Evolutionary conservation across 768 basidiomycete species (phyloP), one percentile per base, ranked within the genome.

Genomic region (Tylopilus balloui): DNA sequence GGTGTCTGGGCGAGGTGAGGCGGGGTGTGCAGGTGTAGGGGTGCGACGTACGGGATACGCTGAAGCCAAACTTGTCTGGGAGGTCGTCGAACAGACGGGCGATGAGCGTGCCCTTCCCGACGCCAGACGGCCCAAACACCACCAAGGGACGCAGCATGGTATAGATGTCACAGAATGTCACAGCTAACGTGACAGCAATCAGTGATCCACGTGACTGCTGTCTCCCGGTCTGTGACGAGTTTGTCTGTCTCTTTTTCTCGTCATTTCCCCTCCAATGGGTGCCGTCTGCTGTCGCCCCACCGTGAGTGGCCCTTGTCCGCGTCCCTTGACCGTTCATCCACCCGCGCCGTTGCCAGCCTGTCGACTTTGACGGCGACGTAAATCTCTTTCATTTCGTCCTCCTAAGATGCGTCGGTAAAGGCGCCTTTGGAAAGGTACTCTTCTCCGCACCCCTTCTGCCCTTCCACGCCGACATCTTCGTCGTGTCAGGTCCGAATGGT

Each of bases 381-480:
- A 95, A 92, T 65, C 84, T 99, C 49, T 99, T 96, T 69, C 96
- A 99, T 65, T 99, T 99, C 65, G 79, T 90, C 54, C 84, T 99
- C 34, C 70, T 98, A 17, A 78, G 95, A 60, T 94, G 92, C 56
- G 94, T 99, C n/a, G 95, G 95, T 19, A 97, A 97, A 69, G 95
- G 95, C 43, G 95, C 95, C 1, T 98, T 99, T 69, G 95, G 95
- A 65, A 98, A 99, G 83, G 95, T 93, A 28, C 45, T 10, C 13
- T 15, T 41, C 24, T 20, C 24, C 31, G n/a, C 32, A 10, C 42
- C 27, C 23, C 47, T 37, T 24, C 56, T 42, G 4, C 28, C 3
- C 6, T 6, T 2, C 49, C 61, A 17, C 59, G 12, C 34, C n/a
- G 17, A 17, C 48, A 39, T 57, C 60, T 20, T 9, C 24, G 15